phyloP scores from a whole-genome alignment of 768 basidiomycete genomes.

The Mycena amicta region DNA sequence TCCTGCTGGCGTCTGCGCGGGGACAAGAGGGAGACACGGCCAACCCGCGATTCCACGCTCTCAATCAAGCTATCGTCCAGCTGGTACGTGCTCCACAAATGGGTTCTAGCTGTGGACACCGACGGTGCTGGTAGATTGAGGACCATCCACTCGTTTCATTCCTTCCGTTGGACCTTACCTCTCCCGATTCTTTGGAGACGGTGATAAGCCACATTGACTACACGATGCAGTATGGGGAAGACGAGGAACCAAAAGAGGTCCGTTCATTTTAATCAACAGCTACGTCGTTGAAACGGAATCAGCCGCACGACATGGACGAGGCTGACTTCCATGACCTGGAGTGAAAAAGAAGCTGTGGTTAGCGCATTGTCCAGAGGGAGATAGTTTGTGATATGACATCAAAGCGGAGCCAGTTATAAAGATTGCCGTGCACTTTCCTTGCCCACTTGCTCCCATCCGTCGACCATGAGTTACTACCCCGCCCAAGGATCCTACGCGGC shows the following conservation, averaged over 20 bases:
- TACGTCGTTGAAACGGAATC: slow-evolving; percentile 11
- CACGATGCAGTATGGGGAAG: slow-evolving; percentile 98
- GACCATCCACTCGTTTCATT: slow-evolving; percentile 98
- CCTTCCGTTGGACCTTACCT: slow-evolving; percentile 89
- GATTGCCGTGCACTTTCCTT: background rate
- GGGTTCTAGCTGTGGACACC: slow-evolving; percentile 3
- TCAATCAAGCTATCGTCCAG: slow-evolving; percentile 94
- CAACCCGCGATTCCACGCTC: slow-evolving; percentile 86
- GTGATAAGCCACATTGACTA: slow-evolving; percentile 97
- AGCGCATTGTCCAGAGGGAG: background rate
- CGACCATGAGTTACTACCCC: slow-evolving; percentile 27
- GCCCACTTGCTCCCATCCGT: background rate
- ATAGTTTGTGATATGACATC: slow-evolving; percentile 2
- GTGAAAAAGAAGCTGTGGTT: background rate
- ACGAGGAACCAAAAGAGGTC: slow-evolving; percentile 96
- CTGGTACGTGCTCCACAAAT: slow-evolving; percentile 56
- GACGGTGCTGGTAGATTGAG: slow-evolving; percentile 81
- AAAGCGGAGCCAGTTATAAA: background rate
- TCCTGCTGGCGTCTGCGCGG: slow-evolving; percentile 70
- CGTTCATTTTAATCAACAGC: slow-evolving; percentile 20
- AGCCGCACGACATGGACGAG: slow-evolving; percentile 85
- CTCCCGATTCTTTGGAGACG: slow-evolving; percentile 85
- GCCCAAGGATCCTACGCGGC: slow-evolving; percentile 21
- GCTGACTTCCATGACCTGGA: slow-evolving; percentile 43
- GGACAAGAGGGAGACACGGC: slow-evolving; percentile 55